Conservation (phyloP, 2,329 filamentous ascomycete genomes). For the Monosporascus sp. region DNA sequence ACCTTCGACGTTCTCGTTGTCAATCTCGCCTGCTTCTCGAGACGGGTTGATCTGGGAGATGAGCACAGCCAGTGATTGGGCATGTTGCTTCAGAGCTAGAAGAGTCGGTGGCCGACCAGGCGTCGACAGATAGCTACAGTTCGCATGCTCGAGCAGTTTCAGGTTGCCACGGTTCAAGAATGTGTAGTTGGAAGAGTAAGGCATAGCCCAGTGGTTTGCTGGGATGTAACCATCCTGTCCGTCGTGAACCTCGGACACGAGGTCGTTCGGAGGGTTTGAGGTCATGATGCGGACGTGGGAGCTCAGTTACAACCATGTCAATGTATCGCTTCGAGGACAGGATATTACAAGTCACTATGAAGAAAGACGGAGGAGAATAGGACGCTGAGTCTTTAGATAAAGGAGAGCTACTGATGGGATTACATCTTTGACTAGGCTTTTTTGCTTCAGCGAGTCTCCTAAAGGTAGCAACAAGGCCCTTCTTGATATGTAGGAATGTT, state of each 20-base stretch:
- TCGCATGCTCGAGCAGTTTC: slow-evolving; percentile 41
- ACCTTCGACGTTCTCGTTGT: slow-evolving; percentile 15
- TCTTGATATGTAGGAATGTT: not conserved
- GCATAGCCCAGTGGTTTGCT: slow-evolving; percentile 35
- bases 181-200: slow-evolving; percentile 36
- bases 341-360: not conserved
- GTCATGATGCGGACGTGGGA: slow-evolving; percentile 7
- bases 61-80: slow-evolving; percentile 50
- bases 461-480: not conserved
- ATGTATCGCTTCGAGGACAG: not conserved
- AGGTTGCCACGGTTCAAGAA: slow-evolving; percentile 26
- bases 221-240: slow-evolving; percentile 31
- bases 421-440: not conserved
- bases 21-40: slow-evolving; percentile 25
- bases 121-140: slow-evolving; percentile 54
- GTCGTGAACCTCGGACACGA: slow-evolving; percentile 18
- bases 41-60: slow-evolving; percentile 44
- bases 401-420: not conserved
- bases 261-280: slow-evolving; percentile 2
- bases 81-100: slow-evolving; percentile 54
- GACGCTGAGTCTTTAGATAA: not conserved
- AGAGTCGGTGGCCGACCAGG: slow-evolving; percentile 46
- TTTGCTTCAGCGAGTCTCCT: not conserved
- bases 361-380: not conserved
- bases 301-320: not conserved